Base-by-base conservation (phyloP, 352 stramenopile species). In the Phytophthora sp. region DNA sequence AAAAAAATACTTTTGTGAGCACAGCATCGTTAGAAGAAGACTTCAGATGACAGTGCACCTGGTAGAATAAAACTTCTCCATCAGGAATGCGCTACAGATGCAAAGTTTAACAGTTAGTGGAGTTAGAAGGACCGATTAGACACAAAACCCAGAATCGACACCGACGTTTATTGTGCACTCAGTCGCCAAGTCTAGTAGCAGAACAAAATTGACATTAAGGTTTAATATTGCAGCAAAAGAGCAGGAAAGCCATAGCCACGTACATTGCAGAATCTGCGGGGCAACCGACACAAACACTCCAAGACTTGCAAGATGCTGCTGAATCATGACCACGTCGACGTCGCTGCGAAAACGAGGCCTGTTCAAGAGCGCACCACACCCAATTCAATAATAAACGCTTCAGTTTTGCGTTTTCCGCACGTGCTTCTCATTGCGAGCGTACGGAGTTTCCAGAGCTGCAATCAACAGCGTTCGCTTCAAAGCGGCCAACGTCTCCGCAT, bases 31-130 rank as follows among this genome's bases (percentile, higher is more conserved):
- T 9, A 29, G 31, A 18, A 39, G 2, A 26, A 36, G 27, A 21
- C 57, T 23, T 1, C 7, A 56, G 18, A 8, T 16, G 30, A 15
- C 24, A 2, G 21, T 18, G 4, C 46, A 82, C 79, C 67, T 88
- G 79, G 47, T 92, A 89, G 58, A 77, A 89, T 4, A 92, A 69
- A 8, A 90, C 78, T 27, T 90, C 83, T 13, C 83, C 83, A 56
- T 92, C 83, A n/a, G 62, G 66, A 12, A 90, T 51, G 0, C 63
- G 72, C 83, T 91, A 21, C 20, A 61, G 29, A 27, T 8, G 11
- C 56, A 42, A 29, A 42, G 5, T 46, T 31, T 8, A 30, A 7
- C n/a, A 24, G 44, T 42, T 56, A 51, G 46, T 26, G 6, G 7
- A 45, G 15, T 39, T 24, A 4, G 2, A n/a, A 27, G 33, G 47